Evolutionary conservation across 306 rosid genomes (phyloP), one percentile per base, ranked within the genome.

Genomic region (Glycine soja): DNA sequence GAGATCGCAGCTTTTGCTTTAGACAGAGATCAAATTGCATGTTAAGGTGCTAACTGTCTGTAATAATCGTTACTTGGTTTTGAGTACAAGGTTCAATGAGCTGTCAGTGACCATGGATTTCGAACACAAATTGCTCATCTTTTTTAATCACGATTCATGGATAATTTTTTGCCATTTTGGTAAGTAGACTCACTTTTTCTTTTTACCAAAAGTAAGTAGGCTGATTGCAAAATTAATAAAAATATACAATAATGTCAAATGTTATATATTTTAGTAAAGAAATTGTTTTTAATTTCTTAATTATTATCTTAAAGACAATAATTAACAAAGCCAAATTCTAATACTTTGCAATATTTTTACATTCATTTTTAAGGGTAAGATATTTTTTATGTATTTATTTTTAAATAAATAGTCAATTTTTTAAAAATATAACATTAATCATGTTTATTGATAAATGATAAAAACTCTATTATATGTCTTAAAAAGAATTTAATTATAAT

Each of bases 81-180:
- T 40, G 15, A 34, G 66, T 65, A 18, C 32, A 50, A 77, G 53
- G 74, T 63, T 63, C 42, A 62, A 50, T 50, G 51, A 76, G 52
- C 3, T 63, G 63, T 47, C 15, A n/a, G 51, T 16, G 3, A 15
- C 51, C 6, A 15, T 3, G 13, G 7, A 66, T 36, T 40, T 2
- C 0, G 7, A 36, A 12, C 9, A 40, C 34, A 38, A 2, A 7
- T 40, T 15, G 51, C 11, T 64, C 0, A 64, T 59, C 15, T 11
- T 36, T 12, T 4, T 14, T 65, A 36, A 64, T 64, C 1, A 42
- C 5, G 46, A 1, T 42, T 42, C 7, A 42, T 42, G 9, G 9
- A 42, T 42, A 8, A 42, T 24, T 59, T 24, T 58, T 58, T 3
- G 57, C 2, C 65, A 58, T 19, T 19, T 1, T 1, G 3, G 8